phyloP scores from a whole-genome alignment of 2,329 filamentous ascomycete species.

The Claviceps maximensis region DNA sequence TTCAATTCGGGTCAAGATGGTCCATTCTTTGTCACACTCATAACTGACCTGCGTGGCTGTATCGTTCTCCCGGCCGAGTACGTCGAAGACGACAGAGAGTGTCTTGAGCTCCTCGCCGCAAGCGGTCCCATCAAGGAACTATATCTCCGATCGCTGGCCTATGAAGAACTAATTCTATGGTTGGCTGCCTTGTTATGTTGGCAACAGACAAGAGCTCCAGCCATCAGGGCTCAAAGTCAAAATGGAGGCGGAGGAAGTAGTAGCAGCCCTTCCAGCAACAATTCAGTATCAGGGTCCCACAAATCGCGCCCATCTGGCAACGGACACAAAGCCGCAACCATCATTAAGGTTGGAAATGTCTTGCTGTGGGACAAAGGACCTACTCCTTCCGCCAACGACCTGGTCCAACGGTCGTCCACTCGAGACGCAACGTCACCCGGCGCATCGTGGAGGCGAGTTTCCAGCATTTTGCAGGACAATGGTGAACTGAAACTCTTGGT shows the following conservation, averaged over 20 bases:
- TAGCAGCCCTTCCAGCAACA: slow-evolving; percentile 18
- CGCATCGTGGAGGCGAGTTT: slow-evolving; percentile 74
- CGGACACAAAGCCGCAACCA: slow-evolving; percentile 37
- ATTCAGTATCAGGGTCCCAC: slow-evolving; percentile 27
- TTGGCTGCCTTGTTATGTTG: slow-evolving; percentile 69
- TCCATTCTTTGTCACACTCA: slow-evolving; percentile 50
- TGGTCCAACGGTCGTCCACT: slow-evolving; percentile 44
- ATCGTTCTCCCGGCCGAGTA: slow-evolving; percentile 45
- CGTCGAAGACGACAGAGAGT: slow-evolving; percentile 30
- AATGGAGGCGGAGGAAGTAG: slow-evolving; percentile 22
- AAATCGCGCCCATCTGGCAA: slow-evolving; percentile 25
- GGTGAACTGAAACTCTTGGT: slow-evolving; percentile 85
- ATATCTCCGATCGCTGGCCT: slow-evolving; percentile 48
- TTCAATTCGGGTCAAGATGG: slow-evolving; percentile 57
- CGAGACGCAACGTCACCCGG: slow-evolving; percentile 38
- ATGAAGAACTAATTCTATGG: slow-evolving; percentile 64
- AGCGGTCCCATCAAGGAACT: slow-evolving; percentile 44
- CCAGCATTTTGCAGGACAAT: slow-evolving; percentile 87
- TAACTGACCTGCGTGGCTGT: slow-evolving; percentile 65
- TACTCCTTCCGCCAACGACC: slow-evolving; percentile 39
- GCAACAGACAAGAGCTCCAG: slow-evolving; percentile 57
- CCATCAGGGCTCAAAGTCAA: slow-evolving; percentile 38
- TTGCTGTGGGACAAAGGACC: slow-evolving; percentile 77
- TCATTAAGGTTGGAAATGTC: slow-evolving; percentile 91
- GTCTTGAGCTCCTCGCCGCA: slow-evolving; percentile 37